Evolutionary conservation across 257 asterid species (phyloP).

Genomic region (Rehmannia glutinosa): DNA sequence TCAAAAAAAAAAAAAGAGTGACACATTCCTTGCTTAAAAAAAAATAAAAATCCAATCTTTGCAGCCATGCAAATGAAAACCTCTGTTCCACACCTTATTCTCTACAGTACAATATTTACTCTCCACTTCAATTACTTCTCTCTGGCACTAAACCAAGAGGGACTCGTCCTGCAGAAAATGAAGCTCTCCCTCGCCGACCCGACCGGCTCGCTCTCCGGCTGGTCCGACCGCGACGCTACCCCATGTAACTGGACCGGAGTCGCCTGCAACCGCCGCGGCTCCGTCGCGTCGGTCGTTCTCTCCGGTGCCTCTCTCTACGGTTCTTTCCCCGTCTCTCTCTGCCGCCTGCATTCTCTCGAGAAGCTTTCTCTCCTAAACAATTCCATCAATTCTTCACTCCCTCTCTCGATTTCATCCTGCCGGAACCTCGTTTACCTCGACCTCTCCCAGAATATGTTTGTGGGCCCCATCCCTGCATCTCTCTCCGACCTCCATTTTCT

Average conservation of each 20-base stretch:
- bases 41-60: neutral
- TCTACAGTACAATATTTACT: neutral
- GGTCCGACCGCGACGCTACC: slow-evolving; percentile 48
- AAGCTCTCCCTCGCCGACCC: slow-evolving; percentile 53
- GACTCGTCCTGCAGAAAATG: slow-evolving; percentile 25
- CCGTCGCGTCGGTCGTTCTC: slow-evolving; percentile 49
- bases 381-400: slow-evolving; percentile 49
- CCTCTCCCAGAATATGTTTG: slow-evolving; percentile 55
- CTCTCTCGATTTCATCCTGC: slow-evolving; percentile 51
- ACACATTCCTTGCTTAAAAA: too few species aligned
- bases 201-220: slow-evolving; percentile 36
- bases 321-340: slow-evolving; percentile 49
- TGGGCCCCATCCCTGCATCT: slow-evolving; percentile 56
- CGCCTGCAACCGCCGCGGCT: slow-evolving; percentile 32
- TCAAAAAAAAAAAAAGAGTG: too few species aligned
- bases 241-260: slow-evolving; percentile 94
- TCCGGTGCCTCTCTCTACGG: slow-evolving; percentile 46
- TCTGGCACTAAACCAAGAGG: slow-evolving; percentile 58
- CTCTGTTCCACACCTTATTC: neutral
- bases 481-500: slow-evolving; percentile 61
- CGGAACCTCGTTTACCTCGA: slow-evolving; percentile 49
- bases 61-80: slow-evolving; percentile 24
- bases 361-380: slow-evolving; percentile 40
- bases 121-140: neutral
- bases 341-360: slow-evolving; percentile 51